Evolutionary conservation across 768 basidiomycete species (phyloP), one percentile per base, ranked within the genome.

Genomic region (Ramaria rubella): DNA sequence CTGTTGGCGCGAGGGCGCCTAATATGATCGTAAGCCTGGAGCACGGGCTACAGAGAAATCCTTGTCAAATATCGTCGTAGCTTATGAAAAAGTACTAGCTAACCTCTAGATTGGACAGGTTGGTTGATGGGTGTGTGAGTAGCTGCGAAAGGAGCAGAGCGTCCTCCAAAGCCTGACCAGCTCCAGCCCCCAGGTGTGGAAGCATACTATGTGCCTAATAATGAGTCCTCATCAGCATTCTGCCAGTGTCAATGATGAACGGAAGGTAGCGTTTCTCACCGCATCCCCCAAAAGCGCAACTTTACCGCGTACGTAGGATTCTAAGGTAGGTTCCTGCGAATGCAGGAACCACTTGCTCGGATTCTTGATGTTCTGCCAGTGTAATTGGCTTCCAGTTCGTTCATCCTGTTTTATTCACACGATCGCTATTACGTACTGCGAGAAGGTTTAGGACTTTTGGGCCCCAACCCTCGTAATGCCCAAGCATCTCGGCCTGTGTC

Each of bases 111-210:
- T 77, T 78, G 7, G 62, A 61, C 15, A 61, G 43, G 17, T 65
- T 72, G 1, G 76, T 75, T 53, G 70, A 62, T 2, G 77, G 71
- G 59, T 77, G 75, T 5, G 64, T 62, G 15, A 83, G 74, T 14
- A 83, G 66, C 11, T 72, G 68, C 36, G 72, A 73, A 3, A 84
- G 66, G 4, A 77, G 63, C 44, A 75, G 73, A 1, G 74, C 76
- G 58, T 83, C 82, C 61, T 83, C 82, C 27, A 83, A 72, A 2
- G 79, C 82, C 67, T 83, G 82, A 9, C 81, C 78, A 7, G 78
- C 79, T 1, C 82, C 82, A 0, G 80, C 74, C 2, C 81, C 81
- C 9, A 83, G 67, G 64, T 83, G 81, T 0, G 83, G 81, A 31
- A 75, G 61, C 81, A 82, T 82, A 0, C 69, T 80, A 61, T 83